Evolutionary conservation across 2,329 filamentous ascomycete genomes (phyloP).

Genomic region (Arthrobotrys conoides): DNA sequence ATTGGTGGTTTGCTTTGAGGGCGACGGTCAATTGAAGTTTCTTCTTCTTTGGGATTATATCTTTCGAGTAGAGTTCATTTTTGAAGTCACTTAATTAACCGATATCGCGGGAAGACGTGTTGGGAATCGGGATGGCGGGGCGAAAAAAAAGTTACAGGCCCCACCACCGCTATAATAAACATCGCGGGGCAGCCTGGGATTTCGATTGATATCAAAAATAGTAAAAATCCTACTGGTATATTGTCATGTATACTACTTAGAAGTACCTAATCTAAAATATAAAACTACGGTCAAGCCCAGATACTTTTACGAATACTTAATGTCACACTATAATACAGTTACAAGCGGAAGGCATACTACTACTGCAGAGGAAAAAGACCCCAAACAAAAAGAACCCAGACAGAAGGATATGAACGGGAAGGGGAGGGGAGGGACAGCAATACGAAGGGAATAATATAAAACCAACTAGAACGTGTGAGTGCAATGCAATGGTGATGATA

Average conservation of each 20-base stretch:
- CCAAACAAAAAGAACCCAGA: conserved; percentile 17
- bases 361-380: not conserved
- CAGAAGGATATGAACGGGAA: not conserved
- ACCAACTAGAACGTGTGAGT: not conserved
- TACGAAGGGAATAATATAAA: conserved; percentile 3
- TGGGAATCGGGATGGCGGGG: conserved; percentile 2
- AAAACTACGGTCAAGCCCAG: not conserved
- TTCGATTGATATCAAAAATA: not conserved
- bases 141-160: not conserved
- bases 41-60: not conserved
- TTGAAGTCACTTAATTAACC: not conserved
- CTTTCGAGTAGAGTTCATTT: too few species aligned
- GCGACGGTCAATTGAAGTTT: conserved; percentile 16
- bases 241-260: too few species aligned
- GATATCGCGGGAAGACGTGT: conserved; percentile 24
- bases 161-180: not conserved
- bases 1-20: not conserved
- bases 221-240: too few species aligned
- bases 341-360: conserved; percentile 10
- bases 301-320: conserved; percentile 40
- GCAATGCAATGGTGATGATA: conserved; percentile 4
- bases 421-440: not conserved
- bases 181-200: not conserved
- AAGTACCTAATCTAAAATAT: not conserved
- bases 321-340: conserved; percentile 52